A percentile compares a stretch with the other conserved stretches of the same genome.
Evolutionary conservation across 495 filamentous ascomycete species (phyloP).

Genomic region (Melanomma pulvis-pyrius): DNA sequence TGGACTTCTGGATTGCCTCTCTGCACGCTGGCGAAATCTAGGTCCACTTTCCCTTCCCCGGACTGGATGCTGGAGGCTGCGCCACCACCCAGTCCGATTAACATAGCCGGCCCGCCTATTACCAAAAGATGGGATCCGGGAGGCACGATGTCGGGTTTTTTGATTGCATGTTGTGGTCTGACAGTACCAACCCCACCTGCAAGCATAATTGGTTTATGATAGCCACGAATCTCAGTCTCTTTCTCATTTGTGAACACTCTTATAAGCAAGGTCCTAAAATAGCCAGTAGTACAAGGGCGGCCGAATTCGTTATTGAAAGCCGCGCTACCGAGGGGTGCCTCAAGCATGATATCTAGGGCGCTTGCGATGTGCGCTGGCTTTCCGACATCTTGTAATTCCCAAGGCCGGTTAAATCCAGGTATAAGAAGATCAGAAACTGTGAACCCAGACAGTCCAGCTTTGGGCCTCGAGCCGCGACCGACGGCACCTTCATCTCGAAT

Average conservation of each 20-base stretch:
- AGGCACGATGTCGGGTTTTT: conserved; percentile 72
- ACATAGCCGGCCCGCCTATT: conserved; percentile 93
- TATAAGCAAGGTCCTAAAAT: conserved; percentile 84
- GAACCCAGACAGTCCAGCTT: conserved; percentile 89
- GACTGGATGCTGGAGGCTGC: conserved; percentile 90
- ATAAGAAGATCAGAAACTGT: conserved; percentile 93
- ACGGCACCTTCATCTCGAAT: conserved; percentile 95
- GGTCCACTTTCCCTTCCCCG: conserved; percentile 81
- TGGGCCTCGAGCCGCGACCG: conserved; percentile 87
- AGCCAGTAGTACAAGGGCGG: conserved; percentile 83
- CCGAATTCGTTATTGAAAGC: conserved; percentile 98
- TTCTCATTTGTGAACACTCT: conserved; percentile 63
- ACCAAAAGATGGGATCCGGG: conserved; percentile 87
- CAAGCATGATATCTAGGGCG: conserved; percentile 93
- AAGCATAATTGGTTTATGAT: conserved; percentile 99
- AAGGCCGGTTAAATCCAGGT: conserved; percentile 75
- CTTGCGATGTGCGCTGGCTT: conserved; percentile 90
- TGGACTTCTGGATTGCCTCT: conserved; percentile 94
- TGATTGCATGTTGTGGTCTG: conserved; percentile 87
- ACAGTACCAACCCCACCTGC: conserved; percentile 96
- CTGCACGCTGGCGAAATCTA: conserved; percentile 96
- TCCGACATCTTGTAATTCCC: conserved; percentile 83
- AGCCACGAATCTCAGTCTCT: conserved; percentile 76
- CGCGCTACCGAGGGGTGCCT: conserved; percentile 91
- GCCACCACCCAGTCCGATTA: conserved; percentile 93